Percentiles rank a stretch among this genome's conserved stretches.
phyloP scores from a whole-genome alignment of 495 filamentous ascomycete species.

The Sordaria brevicollis region DNA sequence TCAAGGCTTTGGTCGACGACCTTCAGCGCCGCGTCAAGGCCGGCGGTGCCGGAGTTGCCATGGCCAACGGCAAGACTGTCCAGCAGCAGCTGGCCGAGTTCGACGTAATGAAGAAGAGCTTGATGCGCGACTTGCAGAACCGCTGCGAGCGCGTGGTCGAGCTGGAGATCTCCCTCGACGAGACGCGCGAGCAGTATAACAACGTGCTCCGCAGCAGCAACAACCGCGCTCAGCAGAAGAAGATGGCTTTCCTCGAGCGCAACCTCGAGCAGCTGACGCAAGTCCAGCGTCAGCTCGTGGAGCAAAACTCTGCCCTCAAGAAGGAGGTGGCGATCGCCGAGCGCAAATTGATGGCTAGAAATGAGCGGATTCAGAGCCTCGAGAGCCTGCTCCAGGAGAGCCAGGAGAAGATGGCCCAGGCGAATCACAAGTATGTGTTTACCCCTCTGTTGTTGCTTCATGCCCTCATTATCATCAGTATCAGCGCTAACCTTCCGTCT shows the following conservation, averaged over 20 bases:
- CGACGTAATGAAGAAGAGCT: slow-evolving; percentile 97
- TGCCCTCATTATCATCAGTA: background rate
- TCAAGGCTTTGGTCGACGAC: slow-evolving; percentile 67
- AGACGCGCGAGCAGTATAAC: slow-evolving; percentile 97
- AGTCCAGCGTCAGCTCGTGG: slow-evolving; percentile 93
- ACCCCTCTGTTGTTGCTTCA: background rate
- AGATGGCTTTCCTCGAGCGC: slow-evolving; percentile 98
- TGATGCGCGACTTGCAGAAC: slow-evolving; percentile 98
- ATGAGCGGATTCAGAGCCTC: slow-evolving; percentile 89
- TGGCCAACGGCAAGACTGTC: slow-evolving; percentile 78
- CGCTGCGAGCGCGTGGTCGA: slow-evolving; percentile 96
- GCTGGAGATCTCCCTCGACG: slow-evolving; percentile 91
- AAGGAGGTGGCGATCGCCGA: slow-evolving; percentile 99
- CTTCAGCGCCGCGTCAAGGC: slow-evolving; percentile 58
- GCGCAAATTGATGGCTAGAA: slow-evolving; percentile 88
- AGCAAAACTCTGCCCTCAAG: slow-evolving; percentile 92
- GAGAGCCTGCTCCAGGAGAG: slow-evolving; percentile 90
- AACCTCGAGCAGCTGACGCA: slow-evolving; percentile 96
- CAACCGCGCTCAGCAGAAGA: slow-evolving; percentile 97
- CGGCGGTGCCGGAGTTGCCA: slow-evolving; percentile 40
- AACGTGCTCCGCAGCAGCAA: slow-evolving; percentile 91
- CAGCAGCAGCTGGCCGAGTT: slow-evolving; percentile 98
- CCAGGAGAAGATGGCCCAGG: slow-evolving; percentile 91
- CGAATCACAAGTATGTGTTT: slow-evolving; percentile 78
- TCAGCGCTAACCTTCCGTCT: background rate